Percentiles rank a stretch among this genome's conserved stretches.
Conservation (phyloP, 2,329 filamentous ascomycete species). For the Colletotrichum plurivorum region DNA sequence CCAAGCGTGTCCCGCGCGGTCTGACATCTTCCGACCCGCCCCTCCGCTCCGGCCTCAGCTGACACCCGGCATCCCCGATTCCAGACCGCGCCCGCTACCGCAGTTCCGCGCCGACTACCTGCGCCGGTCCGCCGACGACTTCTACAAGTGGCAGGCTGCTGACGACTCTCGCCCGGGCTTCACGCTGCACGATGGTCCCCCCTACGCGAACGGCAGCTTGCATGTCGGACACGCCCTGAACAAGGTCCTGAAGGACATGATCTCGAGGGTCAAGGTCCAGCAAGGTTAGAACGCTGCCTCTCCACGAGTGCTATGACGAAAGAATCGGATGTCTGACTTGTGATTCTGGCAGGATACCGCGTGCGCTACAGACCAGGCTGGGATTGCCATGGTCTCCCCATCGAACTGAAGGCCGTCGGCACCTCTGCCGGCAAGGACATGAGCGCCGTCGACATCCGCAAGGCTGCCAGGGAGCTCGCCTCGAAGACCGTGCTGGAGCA, state of each 20-base stretch:
- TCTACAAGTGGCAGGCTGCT: constrained; percentile 88
- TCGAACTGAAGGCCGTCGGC: constrained; percentile 94
- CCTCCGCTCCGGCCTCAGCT: constrained; percentile 43
- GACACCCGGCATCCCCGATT: constrained; percentile 18
- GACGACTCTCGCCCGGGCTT: constrained; percentile 74
- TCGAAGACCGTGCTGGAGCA: constrained; percentile 78
- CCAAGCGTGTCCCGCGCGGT: constrained; percentile 53
- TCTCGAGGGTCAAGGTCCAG: constrained; percentile 84
- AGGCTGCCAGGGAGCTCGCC: constrained; percentile 76
- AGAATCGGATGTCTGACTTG: constrained; percentile 1
- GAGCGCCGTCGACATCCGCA: constrained; percentile 72
- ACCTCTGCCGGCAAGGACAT: constrained; percentile 58
- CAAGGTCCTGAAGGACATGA: constrained; percentile 96
- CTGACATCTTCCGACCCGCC: neutral
- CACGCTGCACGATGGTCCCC: constrained; percentile 93
- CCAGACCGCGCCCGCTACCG: constrained; percentile 66
- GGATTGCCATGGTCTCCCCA: constrained; percentile 98
- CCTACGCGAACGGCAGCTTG: constrained; percentile 93
- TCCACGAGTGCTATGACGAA: neutral
- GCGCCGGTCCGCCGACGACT: constrained; percentile 83
- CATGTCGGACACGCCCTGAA: constrained; percentile 97
- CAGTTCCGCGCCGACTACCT: constrained; percentile 72
- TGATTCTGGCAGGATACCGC: constrained; percentile 63
- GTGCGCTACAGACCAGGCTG: constrained; percentile 92
- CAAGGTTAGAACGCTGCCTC: constrained; percentile 61